Evolutionary conservation across 75 land plant genomes (phyloP).

Genomic region (Gnetum montanum): DNA sequence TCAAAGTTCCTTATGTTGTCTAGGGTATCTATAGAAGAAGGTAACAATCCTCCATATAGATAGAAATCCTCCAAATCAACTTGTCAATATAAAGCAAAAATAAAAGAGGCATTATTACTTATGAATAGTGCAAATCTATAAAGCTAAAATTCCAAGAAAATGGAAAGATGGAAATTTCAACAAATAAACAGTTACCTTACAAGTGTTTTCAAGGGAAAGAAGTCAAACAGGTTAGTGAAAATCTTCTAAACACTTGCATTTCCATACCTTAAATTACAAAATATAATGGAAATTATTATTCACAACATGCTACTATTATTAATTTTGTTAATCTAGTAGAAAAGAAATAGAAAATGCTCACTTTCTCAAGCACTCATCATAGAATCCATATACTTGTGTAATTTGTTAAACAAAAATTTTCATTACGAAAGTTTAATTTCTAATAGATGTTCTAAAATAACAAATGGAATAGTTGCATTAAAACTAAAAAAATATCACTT

Average conservation of each 20-base stretch:
- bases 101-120: neutral
- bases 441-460: no score
- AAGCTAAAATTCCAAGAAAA: no score
- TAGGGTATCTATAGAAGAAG: conserved; percentile 88
- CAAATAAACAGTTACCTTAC: conserved; percentile 36
- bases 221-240: conserved; percentile 87
- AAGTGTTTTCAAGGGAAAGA: conserved; percentile 84
- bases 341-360: conserved; percentile 55
- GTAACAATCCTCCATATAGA: conserved; percentile 89
- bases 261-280: conserved; percentile 64
- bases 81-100: conserved; percentile 30
- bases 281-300: no score
- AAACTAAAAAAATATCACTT: no score
- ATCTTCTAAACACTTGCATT: conserved; percentile 93
- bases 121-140: no score
- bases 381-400: conserved; percentile 95
- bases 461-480: no score
- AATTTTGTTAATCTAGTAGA: no score
- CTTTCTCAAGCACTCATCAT: conserved; percentile 88
- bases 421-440: no score
- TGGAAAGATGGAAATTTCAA: no score
- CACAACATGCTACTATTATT: no score
- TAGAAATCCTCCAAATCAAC: conserved; percentile 94
- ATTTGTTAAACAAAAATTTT: conserved; percentile 69
- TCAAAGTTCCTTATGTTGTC: conserved; percentile 91